phyloP scores from a whole-genome alignment of 2,329 filamentous ascomycete genomes.

The Pseudogymnoascus sp. region DNA sequence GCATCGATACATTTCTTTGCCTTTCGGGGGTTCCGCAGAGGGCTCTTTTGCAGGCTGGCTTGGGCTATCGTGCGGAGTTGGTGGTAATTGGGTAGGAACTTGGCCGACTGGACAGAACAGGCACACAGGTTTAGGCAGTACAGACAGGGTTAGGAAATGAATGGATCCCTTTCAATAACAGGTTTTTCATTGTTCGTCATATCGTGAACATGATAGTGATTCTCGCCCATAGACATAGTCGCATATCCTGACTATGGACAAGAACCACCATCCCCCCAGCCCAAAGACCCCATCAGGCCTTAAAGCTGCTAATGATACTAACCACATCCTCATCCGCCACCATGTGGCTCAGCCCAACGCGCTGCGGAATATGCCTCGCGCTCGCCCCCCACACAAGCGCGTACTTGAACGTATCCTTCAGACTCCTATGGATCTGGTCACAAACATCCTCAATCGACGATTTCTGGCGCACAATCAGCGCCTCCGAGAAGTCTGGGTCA shows the following conservation, averaged over 20 bases:
- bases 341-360: slow-evolving; percentile 75
- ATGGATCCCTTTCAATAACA: neutral
- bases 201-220: slow-evolving; percentile 2
- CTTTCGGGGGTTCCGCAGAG: neutral
- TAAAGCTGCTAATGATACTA: slow-evolving; percentile 57
- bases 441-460: slow-evolving; percentile 95
- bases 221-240: neutral
- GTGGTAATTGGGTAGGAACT: slow-evolving; percentile 2
- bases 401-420: slow-evolving; percentile 99
- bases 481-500: slow-evolving; percentile 83
- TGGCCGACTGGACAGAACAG: neutral
- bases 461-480: slow-evolving; percentile 81
- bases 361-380: slow-evolving; percentile 86
- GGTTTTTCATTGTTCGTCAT: neutral
- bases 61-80: slow-evolving; percentile 5
- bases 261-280: neutral
- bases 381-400: slow-evolving; percentile 96
- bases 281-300: slow-evolving; percentile 38
- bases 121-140: neutral
- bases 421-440: slow-evolving; percentile 81
- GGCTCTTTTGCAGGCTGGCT: neutral
- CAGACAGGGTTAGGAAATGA: neutral
- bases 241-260: neutral
- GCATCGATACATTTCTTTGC: slow-evolving; percentile 6
- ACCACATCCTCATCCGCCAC: slow-evolving; percentile 65